These are phyloP conservation scores for Geoglossum glabrum DNA, from an alignment of 495 filamentous ascomycete genomes.

Conservation along the genomic window DNA sequence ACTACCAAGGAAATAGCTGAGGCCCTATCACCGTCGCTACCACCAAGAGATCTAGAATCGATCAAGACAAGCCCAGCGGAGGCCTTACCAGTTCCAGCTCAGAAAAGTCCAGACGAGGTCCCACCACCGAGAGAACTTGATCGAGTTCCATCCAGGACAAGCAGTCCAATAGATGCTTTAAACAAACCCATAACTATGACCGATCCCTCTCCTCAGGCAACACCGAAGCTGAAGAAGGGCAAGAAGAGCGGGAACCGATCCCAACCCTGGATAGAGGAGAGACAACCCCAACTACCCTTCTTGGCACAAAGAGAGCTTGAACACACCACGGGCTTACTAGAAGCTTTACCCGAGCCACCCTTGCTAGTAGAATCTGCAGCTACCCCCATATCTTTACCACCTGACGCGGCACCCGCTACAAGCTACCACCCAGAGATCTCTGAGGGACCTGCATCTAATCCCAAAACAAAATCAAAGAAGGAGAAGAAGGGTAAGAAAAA, in stretches of 20 bases:
- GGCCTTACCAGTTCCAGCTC: background rate
- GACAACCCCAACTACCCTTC: background rate
- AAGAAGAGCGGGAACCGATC: background rate
- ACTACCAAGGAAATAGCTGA: too few relatives aligned
- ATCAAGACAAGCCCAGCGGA: background rate
- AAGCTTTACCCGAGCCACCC: too few relatives aligned
- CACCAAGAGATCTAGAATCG: too few relatives aligned
- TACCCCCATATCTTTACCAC: too few relatives aligned
- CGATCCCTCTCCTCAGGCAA: background rate
- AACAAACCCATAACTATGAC: background rate
- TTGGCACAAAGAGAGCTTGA: background rate
- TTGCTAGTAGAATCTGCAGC: too few relatives aligned
- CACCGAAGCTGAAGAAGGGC: background rate
- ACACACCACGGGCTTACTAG: too few relatives aligned
- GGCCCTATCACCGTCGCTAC: too few relatives aligned
- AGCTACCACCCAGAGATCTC: too few relatives aligned
- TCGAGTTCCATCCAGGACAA: background rate
- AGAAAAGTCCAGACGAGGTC: background rate
- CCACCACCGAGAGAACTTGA: background rate
- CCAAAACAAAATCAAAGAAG: too few relatives aligned
- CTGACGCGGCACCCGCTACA: too few relatives aligned
- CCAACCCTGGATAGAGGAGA: background rate
- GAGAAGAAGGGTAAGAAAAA: too few relatives aligned
- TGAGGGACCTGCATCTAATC: too few relatives aligned
- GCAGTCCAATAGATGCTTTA: background rate